Evolutionary conservation across 805 yeast genomes (phyloP).

Genomic region (Yarrowia hollandica): DNA sequence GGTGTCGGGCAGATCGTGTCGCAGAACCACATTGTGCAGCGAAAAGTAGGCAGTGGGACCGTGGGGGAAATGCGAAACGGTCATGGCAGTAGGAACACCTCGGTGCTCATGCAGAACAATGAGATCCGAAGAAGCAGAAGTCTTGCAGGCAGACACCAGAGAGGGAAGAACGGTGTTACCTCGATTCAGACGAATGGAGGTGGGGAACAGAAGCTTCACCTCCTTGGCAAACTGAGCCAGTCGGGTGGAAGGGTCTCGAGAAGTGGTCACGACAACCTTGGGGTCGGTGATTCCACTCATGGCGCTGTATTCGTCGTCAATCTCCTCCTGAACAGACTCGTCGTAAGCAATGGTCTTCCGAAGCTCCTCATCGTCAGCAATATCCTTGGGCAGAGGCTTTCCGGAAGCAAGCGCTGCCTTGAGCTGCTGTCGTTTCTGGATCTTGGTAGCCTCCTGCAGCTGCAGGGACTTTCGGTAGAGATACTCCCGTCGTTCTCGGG

Average conservation of each 20-base stretch:
- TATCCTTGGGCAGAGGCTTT: slow-evolving; percentile 81
- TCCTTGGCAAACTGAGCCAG: slow-evolving; percentile 92
- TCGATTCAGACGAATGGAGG: slow-evolving; percentile 83
- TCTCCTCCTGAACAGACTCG: slow-evolving; percentile 63
- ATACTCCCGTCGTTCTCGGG: slow-evolving; percentile 94
- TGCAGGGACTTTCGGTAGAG: slow-evolving; percentile 85
- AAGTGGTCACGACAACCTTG: slow-evolving; percentile 85
- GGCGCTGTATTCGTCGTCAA: slow-evolving; percentile 91
- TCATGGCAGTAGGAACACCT: slow-evolving; percentile 94
- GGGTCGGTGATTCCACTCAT: slow-evolving; percentile 89
- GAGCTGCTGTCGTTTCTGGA: slow-evolving; percentile 82
- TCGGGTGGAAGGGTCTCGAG: slow-evolving; percentile 84
- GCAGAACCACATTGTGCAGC: slow-evolving; percentile 85
- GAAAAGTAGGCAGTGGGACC: slow-evolving; percentile 97
- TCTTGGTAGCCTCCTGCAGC: slow-evolving; percentile 81
- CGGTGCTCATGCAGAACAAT: slow-evolving; percentile 91
- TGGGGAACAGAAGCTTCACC: slow-evolving; percentile 83
- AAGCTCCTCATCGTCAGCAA: slow-evolving; percentile 81
- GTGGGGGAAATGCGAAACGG: slow-evolving; percentile 93
- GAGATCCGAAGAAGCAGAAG: slow-evolving; percentile 80
- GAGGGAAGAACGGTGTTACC: slow-evolving; percentile 89
- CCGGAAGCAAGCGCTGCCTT: slow-evolving; percentile 90
- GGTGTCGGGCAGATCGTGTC: slow-evolving; percentile 84
- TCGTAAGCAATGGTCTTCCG: slow-evolving; percentile 85
- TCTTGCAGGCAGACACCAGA: slow-evolving; percentile 77